Conservation (phyloP, 257 asterid genomes). For the Nicotiana benthamiana region DNA sequence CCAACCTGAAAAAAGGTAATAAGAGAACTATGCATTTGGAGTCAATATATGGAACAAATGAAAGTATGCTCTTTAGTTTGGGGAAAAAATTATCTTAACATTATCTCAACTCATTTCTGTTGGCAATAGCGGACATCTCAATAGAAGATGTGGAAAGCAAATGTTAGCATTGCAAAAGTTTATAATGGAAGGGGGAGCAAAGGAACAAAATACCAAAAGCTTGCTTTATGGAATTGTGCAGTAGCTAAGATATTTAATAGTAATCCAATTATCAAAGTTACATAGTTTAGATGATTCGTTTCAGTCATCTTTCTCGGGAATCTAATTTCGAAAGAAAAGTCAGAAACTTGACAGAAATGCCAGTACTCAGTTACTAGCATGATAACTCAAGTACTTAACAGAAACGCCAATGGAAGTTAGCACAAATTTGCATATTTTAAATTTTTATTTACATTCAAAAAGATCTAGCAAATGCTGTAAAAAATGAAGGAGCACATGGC, state of each 20-base stretch:
- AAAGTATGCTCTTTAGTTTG: not conserved
- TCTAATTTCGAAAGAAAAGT: not conserved
- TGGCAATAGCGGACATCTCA: not conserved
- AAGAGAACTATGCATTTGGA: not conserved
- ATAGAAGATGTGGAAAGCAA: not conserved
- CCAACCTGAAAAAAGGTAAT: slow-evolving; percentile 51
- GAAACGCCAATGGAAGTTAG: not conserved
- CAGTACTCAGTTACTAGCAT: not conserved
- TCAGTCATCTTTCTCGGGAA: not conserved
- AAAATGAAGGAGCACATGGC: not conserved
- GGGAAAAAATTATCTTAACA: not conserved
- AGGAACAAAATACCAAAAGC: not conserved
- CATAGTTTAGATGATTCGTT: not conserved
- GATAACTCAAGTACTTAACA: not conserved
- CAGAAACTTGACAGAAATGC: not conserved
- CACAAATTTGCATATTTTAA: not conserved
- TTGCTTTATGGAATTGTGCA: not conserved
- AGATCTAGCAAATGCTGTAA: not conserved
- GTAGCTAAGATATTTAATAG: not conserved
- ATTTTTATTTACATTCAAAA: not conserved
- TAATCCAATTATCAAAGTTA: not conserved
- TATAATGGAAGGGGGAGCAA: not conserved
- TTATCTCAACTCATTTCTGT: not conserved
- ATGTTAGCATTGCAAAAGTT: not conserved
- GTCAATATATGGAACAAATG: slow-evolving; percentile 2